Evolutionary conservation across 1,284 basidiomycete species (phyloP).

Genomic region (Pseudozyma pruni): DNA sequence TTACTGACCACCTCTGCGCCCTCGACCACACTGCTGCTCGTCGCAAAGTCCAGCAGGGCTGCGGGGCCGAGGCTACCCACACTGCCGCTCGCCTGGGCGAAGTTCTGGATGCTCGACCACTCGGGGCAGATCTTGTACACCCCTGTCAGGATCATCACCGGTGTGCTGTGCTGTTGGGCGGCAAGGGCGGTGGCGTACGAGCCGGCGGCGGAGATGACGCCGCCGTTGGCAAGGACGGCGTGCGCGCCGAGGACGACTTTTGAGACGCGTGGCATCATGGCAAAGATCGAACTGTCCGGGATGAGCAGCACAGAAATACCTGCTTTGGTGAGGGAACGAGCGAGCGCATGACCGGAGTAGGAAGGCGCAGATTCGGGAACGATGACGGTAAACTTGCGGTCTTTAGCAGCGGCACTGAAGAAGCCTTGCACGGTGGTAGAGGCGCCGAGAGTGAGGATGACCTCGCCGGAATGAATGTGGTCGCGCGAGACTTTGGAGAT

Average conservation of each 20-base stretch:
- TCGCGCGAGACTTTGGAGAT: slow-evolving; percentile 93
- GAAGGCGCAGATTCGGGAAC: slow-evolving; percentile 93
- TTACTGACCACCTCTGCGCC: slow-evolving; percentile 90
- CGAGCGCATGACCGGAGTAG: slow-evolving; percentile 88
- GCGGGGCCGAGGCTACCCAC: slow-evolving; percentile 26
- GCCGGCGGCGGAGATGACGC: slow-evolving; percentile 88
- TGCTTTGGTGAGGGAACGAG: slow-evolving; percentile 74
- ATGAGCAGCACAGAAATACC: slow-evolving; percentile 93
- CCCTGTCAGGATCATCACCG: slow-evolving; percentile 91
- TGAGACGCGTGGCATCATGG: slow-evolving; percentile 94
- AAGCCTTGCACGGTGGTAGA: slow-evolving; percentile 88
- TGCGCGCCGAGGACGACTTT: slow-evolving; percentile 95
- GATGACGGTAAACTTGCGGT: slow-evolving; percentile 94
- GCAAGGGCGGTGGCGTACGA: slow-evolving; percentile 85
- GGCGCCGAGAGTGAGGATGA: slow-evolving; percentile 93
- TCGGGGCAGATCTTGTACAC: slow-evolving; percentile 95
- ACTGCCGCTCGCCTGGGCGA: slow-evolving; percentile 7
- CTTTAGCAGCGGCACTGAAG: slow-evolving; percentile 86
- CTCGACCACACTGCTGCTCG: slow-evolving; percentile 73
- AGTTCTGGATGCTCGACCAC: slow-evolving; percentile 77
- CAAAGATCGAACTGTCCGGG: slow-evolving; percentile 93
- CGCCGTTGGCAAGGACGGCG: slow-evolving; percentile 92
- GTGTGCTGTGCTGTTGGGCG: slow-evolving; percentile 89
- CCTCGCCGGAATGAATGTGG: slow-evolving; percentile 96
- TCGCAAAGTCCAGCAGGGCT: slow-evolving; percentile 71